Evolutionary conservation across 2,329 filamentous ascomycete species (phyloP), one percentile per base, ranked within the genome.

Genomic region (Zymoseptoria crescenta): DNA sequence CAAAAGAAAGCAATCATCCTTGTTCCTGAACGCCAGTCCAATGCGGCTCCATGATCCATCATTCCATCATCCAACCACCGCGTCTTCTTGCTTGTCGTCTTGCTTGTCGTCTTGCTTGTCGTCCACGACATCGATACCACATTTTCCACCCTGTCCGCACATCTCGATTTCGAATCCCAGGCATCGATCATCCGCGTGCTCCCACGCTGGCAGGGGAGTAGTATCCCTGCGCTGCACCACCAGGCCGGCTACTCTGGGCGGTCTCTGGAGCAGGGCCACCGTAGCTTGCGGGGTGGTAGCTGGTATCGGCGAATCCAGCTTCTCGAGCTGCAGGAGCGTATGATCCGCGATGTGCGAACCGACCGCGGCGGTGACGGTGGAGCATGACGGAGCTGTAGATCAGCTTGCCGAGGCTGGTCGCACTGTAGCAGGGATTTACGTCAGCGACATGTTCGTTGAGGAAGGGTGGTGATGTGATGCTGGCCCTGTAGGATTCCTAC

Each of bases 321-420:
- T 41, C 35, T 4, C 10, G 35, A 1, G 61, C 55, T 51, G 61
- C 63, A 59, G 59, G 63, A 49, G 59, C 58, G 52, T 68, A 65
- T 45, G 60, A 49, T 41, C 64, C 64, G 54, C 64, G 64, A 54
- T 62, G 57, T 56, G 56, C 71, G 56, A 69, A 70, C 8, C 64
- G 65, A 21, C 68, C 68, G 61, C 71, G 73, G 56, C 75, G 74
- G 56, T 68, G 63, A 55, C 73, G 70, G 58, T 71, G 69, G 61
- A 73, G 71, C 29, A 71, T 65, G 59, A 76, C 65, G 49, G 68
- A 66, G 24, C 72, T 71, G 67, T 78, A 77, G 57, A 76, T 68
- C 62, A 77, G 70, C 59, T 75, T 71, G 49, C 66, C 69, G 54
- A 76, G 49, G 62, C 73, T 73, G 6, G 70, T 64, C 10, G 72